A percentile compares a stretch with the other conserved stretches of the same genome.
Conservation (phyloP, 1,284 basidiomycete genomes). For the Sutorius eximius region DNA sequence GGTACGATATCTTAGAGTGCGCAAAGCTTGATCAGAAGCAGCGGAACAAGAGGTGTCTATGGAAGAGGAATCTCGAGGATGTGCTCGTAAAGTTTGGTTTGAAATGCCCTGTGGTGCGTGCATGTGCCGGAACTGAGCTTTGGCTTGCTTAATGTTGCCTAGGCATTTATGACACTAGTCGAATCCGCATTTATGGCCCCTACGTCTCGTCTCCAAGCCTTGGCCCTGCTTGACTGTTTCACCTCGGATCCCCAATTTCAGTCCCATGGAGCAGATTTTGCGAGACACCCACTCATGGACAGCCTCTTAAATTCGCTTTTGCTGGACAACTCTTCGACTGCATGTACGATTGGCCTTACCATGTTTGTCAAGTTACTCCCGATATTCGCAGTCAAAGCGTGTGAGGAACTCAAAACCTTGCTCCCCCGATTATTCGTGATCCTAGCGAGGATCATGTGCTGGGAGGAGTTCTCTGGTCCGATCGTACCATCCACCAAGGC, state of each 20-base stretch:
- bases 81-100: slow-evolving; percentile 64
- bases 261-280: slow-evolving; percentile 50
- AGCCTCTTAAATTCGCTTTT: slow-evolving; percentile 63
- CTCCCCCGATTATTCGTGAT: slow-evolving; percentile 65
- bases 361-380: slow-evolving; percentile 72
- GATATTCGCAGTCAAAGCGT: slow-evolving; percentile 64
- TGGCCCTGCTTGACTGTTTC: slow-evolving; percentile 61
- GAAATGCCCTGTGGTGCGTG: slow-evolving; percentile 59
- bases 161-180: slow-evolving; percentile 69
- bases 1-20: slow-evolving; percentile 72
- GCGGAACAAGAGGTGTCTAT: slow-evolving; percentile 55
- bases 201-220: slow-evolving; percentile 63
- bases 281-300: slow-evolving; percentile 59
- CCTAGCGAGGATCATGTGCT: slow-evolving; percentile 67
- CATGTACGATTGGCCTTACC: slow-evolving; percentile 60
- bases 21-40: slow-evolving; percentile 61
- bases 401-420: slow-evolving; percentile 50
- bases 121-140: slow-evolving; percentile 13
- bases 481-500: slow-evolving; percentile 14
- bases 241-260: slow-evolving; percentile 56
- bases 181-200: slow-evolving; percentile 59
- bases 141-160: slow-evolving; percentile 13
- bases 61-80: slow-evolving; percentile 77
- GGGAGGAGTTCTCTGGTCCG: slow-evolving; percentile 54
- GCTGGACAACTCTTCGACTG: slow-evolving; percentile 70